A percentile compares a stretch with the other conserved stretches of the same genome.
phyloP scores from a whole-genome alignment of 371 early-diverging fungal genomes.

The Entomophthora muscae region DNA sequence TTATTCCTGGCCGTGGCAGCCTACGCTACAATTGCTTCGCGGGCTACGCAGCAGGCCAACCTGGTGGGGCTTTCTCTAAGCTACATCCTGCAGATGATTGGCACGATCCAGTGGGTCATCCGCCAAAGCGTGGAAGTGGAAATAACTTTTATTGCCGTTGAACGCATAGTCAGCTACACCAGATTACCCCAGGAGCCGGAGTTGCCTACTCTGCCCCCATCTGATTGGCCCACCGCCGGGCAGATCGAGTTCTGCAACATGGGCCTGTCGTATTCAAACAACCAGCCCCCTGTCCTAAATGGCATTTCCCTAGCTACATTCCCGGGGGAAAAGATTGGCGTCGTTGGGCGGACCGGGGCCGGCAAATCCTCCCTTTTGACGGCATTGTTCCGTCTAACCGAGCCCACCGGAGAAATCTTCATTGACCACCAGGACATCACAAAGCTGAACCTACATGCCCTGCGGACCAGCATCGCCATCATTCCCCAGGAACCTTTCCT shows the following conservation, averaged over 20 bases:
- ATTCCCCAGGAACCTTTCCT: conserved; percentile 61
- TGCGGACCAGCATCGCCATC: conserved; percentile 38
- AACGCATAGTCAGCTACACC: conserved; percentile 28
- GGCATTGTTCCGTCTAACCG: conserved; percentile 40
- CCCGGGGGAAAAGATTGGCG: conserved; percentile 40
- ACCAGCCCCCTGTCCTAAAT: conserved; percentile 42
- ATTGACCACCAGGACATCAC: conserved; percentile 43
- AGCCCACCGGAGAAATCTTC: conserved; percentile 33
- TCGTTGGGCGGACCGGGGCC: conserved; percentile 32
- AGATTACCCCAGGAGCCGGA: conserved; percentile 30
- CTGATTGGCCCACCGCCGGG: conserved; percentile 12
- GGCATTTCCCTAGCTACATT: conserved; percentile 26
- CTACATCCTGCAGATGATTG: conserved; percentile 42
- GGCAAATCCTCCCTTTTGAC: conserved; percentile 37
- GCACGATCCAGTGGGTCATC: conserved; percentile 56
- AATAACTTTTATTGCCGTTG: conserved; percentile 30
- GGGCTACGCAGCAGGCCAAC: conserved; percentile 11
- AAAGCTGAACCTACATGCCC: conserved; percentile 32
- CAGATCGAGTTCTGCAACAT: conserved; percentile 34
- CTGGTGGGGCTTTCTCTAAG: conserved; percentile 20
- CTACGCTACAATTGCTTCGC: conserved; percentile 25
- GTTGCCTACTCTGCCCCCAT: conserved; percentile 14
- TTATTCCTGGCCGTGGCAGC: conserved; percentile 33
- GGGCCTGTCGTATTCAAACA: conserved; percentile 28
- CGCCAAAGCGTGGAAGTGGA: conserved; percentile 36